These are phyloP conservation scores for Aegilops speltoides DNA, from an alignment of 176 grass and related monocot genomes.

Conservation along the genomic window DNA sequence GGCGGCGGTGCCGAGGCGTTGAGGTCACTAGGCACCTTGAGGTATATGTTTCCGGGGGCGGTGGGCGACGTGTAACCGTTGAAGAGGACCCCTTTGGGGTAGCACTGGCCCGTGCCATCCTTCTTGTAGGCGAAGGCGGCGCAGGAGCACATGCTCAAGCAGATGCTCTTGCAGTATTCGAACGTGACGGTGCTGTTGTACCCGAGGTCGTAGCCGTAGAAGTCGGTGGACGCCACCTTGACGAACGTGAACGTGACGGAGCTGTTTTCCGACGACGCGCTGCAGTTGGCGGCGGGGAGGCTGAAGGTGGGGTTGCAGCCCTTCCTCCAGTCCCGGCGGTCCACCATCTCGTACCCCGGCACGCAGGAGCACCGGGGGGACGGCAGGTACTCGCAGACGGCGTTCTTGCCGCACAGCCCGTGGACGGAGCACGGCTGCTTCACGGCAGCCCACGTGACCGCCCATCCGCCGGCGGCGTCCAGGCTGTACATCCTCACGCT, in stretches of 20 bases:
- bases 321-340: not conserved
- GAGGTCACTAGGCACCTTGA: not conserved
- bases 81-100: conserved; percentile 24
- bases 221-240: conserved; percentile 21
- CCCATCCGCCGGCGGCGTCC: conserved; percentile 5
- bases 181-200: not conserved
- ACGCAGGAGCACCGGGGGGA: conserved; percentile 1
- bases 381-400: not conserved
- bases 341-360: conserved; percentile 41
- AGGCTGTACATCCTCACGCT: conserved; percentile 52
- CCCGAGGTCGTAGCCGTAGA: conserved; percentile 44
- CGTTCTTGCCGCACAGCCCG: not conserved
- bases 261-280: not conserved
- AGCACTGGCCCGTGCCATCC: not conserved
- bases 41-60: not conserved
- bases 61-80: not conserved
- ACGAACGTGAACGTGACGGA: conserved; percentile 11
- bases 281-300: not conserved
- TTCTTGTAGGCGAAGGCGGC: not conserved
- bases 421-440: conserved; percentile 29
- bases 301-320: not conserved
- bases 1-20: not conserved
- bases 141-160: not conserved
- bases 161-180: conserved; percentile 11
- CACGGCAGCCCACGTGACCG: conserved; percentile 29